phyloP scores from a whole-genome alignment of 306 rosid species.

The Erythrophleum fordii region DNA sequence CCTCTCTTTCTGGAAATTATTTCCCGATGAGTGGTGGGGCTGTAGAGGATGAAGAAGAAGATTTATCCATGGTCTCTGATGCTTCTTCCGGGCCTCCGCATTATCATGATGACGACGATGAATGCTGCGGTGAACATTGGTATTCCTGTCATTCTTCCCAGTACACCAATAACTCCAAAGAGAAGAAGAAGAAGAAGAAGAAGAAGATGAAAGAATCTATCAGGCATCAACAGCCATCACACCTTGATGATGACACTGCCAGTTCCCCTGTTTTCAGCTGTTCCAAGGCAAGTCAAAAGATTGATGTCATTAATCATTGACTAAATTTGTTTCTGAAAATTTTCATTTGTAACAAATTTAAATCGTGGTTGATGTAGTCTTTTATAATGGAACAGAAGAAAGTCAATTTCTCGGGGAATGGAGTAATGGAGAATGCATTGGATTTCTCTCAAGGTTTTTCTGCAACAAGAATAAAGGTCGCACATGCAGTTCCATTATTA shows the following conservation, averaged over 20 bases:
- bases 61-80: slow-evolving; percentile 73
- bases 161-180: slow-evolving; percentile 15
- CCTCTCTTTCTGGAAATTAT: slow-evolving; percentile 47
- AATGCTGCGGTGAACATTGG: slow-evolving; percentile 41
- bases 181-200: slow-evolving; percentile 38
- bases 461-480: slow-evolving; percentile 56
- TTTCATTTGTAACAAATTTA: background rate
- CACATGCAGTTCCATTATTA: background rate
- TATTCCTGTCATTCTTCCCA: slow-evolving; percentile 30
- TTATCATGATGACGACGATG: slow-evolving; percentile 41
- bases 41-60: slow-evolving; percentile 44
- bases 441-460: slow-evolving; percentile 60
- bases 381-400: slow-evolving; percentile 43
- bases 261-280: slow-evolving; percentile 56
- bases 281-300: slow-evolving; percentile 49
- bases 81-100: slow-evolving; percentile 75
- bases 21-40: slow-evolving; percentile 31
- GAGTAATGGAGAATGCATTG: slow-evolving; percentile 42
- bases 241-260: slow-evolving; percentile 74
- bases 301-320: background rate
- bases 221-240: slow-evolving; percentile 40
- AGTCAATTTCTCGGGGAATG: slow-evolving; percentile 29
- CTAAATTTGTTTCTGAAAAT: background rate
- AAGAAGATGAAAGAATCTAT: slow-evolving; percentile 40
- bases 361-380: background rate